Evolutionary conservation across 2,329 filamentous ascomycete genomes (phyloP).

Genomic region (Fusarium sp.): DNA sequence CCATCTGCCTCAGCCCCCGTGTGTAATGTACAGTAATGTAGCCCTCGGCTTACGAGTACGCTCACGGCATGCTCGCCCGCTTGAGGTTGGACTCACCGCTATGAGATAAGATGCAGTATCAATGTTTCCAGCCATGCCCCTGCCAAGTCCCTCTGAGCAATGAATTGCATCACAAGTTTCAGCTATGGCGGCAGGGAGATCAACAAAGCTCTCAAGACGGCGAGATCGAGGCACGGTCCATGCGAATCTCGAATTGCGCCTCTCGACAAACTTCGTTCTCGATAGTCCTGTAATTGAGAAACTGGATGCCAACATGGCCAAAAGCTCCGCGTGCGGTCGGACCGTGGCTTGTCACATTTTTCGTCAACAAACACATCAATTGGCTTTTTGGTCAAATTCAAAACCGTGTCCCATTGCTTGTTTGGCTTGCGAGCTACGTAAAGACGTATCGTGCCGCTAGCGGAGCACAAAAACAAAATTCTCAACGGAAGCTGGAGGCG

Average conservation of each 20-base stretch:
- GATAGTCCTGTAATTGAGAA: constrained; percentile 11
- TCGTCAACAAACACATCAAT: constrained; percentile 9
- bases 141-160: constrained; percentile 36
- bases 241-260: constrained; percentile 5
- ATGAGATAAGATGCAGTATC: constrained; percentile 1
- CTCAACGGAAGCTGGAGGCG: constrained; percentile 9
- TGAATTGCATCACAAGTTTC: constrained; percentile 34
- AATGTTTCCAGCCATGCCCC: constrained; percentile 33
- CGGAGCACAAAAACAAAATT: constrained; percentile 10
- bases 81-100: constrained; percentile 8
- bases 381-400: not conserved
- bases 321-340: constrained; percentile 20
- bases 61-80: not conserved
- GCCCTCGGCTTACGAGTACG: not conserved
- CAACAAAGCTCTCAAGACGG: constrained; percentile 1
- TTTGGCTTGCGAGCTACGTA: constrained; percentile 11
- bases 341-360: constrained; percentile 27
- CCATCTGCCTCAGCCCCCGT: constrained; percentile 13
- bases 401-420: not conserved
- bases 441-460: constrained; percentile 25
- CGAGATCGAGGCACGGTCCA: not conserved
- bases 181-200: constrained; percentile 22
- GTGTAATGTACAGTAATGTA: not conserved
- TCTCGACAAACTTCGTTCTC: not conserved
- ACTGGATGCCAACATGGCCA: not conserved